phyloP scores from a whole-genome alignment of 1,139 yeast genomes.

The Hansenula sp. region DNA sequence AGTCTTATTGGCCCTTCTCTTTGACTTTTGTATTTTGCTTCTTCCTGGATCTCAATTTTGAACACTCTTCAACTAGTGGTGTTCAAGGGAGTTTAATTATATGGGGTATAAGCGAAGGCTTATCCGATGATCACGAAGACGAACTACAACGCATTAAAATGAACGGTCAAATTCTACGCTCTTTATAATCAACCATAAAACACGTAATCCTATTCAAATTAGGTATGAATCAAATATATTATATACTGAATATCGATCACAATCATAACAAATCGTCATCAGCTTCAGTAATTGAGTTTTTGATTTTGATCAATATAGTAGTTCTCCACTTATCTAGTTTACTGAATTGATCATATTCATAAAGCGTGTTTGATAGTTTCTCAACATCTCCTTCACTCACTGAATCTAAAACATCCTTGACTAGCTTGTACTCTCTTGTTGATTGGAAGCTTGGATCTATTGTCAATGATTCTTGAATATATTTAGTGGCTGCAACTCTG shows the following conservation, averaged over 20 bases:
- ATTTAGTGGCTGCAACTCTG: slow-evolving; percentile 77
- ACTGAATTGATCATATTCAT: slow-evolving; percentile 82
- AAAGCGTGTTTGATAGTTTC: slow-evolving; percentile 67
- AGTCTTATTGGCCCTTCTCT: no score
- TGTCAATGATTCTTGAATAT: slow-evolving; percentile 56
- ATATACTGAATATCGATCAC: neutral
- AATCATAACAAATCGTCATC: slow-evolving; percentile 52
- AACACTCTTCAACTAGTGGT: no score
- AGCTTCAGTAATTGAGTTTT: slow-evolving; percentile 66
- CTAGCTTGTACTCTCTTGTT: slow-evolving; percentile 74
- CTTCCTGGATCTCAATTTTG: no score
- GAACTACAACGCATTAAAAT: no score
- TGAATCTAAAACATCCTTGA: slow-evolving; percentile 63
- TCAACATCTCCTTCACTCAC: slow-evolving; percentile 80
- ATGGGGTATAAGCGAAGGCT: no score
- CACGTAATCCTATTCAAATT: no score
- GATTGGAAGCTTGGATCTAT: slow-evolving; percentile 78
- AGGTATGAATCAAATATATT: neutral
- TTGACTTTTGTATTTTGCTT: no score
- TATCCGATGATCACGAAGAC: no score
- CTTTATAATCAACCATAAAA: no score
- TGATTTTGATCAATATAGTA: slow-evolving; percentile 77
- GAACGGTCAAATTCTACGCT: no score
- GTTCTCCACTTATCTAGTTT: slow-evolving; percentile 93
- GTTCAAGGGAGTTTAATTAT: neutral